Percentiles rank a stretch among this genome's conserved stretches.
Conservation (phyloP, 2,329 filamentous ascomycete genomes). For the Exserohilum rostratum region DNA sequence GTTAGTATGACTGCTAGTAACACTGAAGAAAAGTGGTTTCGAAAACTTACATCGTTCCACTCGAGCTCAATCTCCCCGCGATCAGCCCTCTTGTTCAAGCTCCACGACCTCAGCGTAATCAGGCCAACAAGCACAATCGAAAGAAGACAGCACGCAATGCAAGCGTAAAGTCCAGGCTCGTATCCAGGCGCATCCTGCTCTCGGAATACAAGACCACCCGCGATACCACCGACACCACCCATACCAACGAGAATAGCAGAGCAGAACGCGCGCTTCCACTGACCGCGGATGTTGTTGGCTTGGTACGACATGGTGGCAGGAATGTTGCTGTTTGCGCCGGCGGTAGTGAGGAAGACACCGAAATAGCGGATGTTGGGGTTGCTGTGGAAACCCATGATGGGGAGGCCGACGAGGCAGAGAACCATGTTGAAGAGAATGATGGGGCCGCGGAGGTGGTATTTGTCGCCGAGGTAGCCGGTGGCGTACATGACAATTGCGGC, state of each 20-base stretch:
- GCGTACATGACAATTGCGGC: slow-evolving; percentile 53
- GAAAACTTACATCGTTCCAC: slow-evolving; percentile 42
- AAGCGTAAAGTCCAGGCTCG: slow-evolving; percentile 47
- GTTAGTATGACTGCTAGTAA: slow-evolving; percentile 17
- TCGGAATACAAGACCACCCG: slow-evolving; percentile 73
- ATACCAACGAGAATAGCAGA: slow-evolving; percentile 77
- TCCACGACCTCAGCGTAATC: slow-evolving; percentile 41
- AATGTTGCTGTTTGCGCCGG: slow-evolving; percentile 78
- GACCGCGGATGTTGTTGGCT: slow-evolving; percentile 85
- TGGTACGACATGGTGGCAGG: slow-evolving; percentile 79
- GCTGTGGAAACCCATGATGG: slow-evolving; percentile 72
- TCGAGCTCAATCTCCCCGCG: slow-evolving; percentile 52
- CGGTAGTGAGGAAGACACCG: slow-evolving; percentile 76
- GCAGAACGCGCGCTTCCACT: slow-evolving; percentile 86
- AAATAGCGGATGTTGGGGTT: slow-evolving; percentile 68
- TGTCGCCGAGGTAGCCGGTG: slow-evolving; percentile 70
- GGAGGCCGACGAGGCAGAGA: slow-evolving; percentile 70
- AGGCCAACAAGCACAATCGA: slow-evolving; percentile 44
- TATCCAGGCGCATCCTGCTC: slow-evolving; percentile 48
- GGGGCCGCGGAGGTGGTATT: slow-evolving; percentile 65
- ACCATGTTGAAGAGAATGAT: slow-evolving; percentile 50
- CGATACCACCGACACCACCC: slow-evolving; percentile 79
- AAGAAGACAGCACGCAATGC: slow-evolving; percentile 47
- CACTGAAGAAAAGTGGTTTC: not conserved
- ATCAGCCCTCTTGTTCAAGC: slow-evolving; percentile 47